Evolutionary conservation across 805 yeast species (phyloP).

Genomic region (Torulaspora maleeae): DNA sequence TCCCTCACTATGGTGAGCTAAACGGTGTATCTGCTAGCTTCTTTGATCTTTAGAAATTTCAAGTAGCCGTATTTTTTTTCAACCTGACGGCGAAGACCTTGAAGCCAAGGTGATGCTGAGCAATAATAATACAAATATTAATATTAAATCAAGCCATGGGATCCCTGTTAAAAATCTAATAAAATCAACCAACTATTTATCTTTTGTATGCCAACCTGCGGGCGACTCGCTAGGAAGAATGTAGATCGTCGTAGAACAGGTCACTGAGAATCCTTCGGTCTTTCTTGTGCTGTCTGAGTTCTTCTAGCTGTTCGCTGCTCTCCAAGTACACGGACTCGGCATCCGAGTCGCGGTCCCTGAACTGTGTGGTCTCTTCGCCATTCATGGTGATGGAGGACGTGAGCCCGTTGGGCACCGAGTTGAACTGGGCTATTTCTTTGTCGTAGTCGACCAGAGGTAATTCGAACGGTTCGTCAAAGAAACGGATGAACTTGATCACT

Average conservation of each 20-base stretch:
- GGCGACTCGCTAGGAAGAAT: not conserved
- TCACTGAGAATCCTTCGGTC: constrained; percentile 7
- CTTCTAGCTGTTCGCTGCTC: constrained; percentile 5
- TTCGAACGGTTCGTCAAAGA: constrained; percentile 23
- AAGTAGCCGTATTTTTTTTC: constrained; percentile 2
- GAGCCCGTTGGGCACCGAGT: constrained; percentile 2
- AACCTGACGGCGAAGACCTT: constrained; percentile 2
- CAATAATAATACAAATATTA: not conserved
- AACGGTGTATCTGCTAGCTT: not conserved
- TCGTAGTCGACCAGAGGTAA: constrained; percentile 3
- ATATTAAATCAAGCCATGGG: not conserved
- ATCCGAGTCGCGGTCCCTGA: constrained; percentile 2
- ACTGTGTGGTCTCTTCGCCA: constrained; percentile 8
- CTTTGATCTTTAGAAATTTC: not conserved
- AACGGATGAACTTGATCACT: constrained; percentile 37
- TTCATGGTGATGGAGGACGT: constrained; percentile 7
- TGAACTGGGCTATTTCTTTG: not conserved
- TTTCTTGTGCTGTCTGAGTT: constrained; percentile 1
- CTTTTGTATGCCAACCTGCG: not conserved
- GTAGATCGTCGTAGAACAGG: constrained; percentile 5
- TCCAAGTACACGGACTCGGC: constrained; percentile 4
- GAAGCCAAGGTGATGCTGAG: no score
- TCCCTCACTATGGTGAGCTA: constrained; percentile 1
- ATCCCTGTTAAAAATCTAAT: not conserved
- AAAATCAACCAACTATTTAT: not conserved